Percentiles rank a stretch among this genome's conserved stretches.
phyloP scores from a whole-genome alignment of 2,329 filamentous ascomycete genomes.

The Botrytis pseudocinerea region DNA sequence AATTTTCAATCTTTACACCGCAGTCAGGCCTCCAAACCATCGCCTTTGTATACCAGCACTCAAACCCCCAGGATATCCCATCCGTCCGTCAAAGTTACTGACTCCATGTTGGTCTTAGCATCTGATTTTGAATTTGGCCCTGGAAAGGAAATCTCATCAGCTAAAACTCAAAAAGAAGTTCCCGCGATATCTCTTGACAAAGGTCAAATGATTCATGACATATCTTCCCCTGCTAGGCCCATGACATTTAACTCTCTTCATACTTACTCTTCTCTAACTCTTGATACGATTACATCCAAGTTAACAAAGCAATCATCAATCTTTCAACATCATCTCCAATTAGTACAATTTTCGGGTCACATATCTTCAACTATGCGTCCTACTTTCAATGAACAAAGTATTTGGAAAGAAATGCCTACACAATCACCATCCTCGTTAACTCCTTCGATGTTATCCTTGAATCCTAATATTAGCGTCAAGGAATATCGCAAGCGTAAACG shows the following conservation, averaged over 20 bases:
- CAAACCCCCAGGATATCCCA: background rate
- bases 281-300: background rate
- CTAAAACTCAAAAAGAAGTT: background rate
- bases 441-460: background rate
- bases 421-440: background rate
- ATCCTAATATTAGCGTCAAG: background rate
- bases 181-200: no score
- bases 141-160: background rate
- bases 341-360: background rate
- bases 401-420: background rate
- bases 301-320: background rate
- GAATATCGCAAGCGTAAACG: background rate
- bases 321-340: background rate
- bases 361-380: background rate
- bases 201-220: no score
- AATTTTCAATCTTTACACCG: background rate
- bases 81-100: background rate
- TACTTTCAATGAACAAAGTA: background rate
- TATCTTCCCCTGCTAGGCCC: no score
- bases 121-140: background rate
- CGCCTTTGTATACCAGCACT: background rate
- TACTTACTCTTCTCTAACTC: background rate
- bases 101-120: background rate
- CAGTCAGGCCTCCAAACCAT: background rate
- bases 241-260: background rate